A percentile compares a stretch with the other conserved stretches of the same genome.
Conservation (phyloP, 805 yeast genomes). For the Saturnispora halmiae region DNA sequence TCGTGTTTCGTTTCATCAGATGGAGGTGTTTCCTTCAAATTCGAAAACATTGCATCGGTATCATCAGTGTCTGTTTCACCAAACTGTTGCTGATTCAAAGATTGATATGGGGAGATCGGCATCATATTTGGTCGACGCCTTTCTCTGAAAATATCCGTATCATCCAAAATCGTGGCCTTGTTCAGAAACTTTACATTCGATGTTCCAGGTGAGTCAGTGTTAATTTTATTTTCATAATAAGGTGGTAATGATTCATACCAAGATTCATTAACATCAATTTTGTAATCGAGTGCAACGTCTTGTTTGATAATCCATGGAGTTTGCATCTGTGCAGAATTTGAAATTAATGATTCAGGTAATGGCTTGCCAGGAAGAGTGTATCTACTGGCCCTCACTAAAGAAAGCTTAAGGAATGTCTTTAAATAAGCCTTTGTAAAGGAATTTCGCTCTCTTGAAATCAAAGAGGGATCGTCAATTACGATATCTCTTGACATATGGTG, state of each 20-base stretch:
- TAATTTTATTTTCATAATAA: not conserved
- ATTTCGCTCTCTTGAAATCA: conserved; percentile 74
- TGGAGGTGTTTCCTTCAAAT: conserved; percentile 31
- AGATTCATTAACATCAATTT: conserved; percentile 43
- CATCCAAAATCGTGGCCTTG: conserved; percentile 3
- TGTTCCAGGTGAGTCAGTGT: not conserved
- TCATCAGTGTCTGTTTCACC: conserved; percentile 8
- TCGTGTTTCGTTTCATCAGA: conserved; percentile 30
- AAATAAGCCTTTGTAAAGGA: conserved; percentile 84
- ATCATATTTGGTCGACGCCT: conserved; percentile 22
- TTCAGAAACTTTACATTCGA: not conserved
- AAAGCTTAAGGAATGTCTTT: conserved; percentile 76
- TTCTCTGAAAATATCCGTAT: conserved; percentile 10
- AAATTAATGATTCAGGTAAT: conserved; percentile 1
- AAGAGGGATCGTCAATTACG: conserved; percentile 56
- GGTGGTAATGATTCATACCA: conserved; percentile 7
- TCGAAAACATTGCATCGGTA: conserved; percentile 23
- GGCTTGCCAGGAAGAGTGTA: conserved; percentile 42
- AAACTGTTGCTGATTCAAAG: not conserved
- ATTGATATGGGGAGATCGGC: conserved; percentile 1
- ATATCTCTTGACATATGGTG: conserved; percentile 32
- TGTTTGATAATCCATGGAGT: conserved; percentile 90
- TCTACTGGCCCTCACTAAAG: conserved; percentile 68
- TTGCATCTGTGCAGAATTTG: conserved; percentile 8
- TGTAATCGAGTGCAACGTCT: conserved; percentile 59